Percentiles rank a stretch among this genome's conserved stretches.
These are phyloP conservation scores for Pleurostoma richardsiae DNA, from an alignment of 2,329 filamentous ascomycete genomes.

Conservation along the genomic window DNA sequence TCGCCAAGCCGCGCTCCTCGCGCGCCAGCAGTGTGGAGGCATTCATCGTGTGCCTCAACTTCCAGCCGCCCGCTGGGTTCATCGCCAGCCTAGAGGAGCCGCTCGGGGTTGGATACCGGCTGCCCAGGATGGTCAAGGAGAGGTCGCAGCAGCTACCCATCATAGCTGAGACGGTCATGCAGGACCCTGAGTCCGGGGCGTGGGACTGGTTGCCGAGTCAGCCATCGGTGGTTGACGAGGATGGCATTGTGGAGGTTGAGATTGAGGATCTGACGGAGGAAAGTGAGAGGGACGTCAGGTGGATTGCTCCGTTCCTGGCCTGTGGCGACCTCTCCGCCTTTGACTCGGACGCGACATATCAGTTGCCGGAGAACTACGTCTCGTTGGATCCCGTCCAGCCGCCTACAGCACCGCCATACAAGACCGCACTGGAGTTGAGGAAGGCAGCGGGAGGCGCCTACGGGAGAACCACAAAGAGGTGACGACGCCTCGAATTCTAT, in stretches of 20 bases:
- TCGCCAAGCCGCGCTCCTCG: constrained; percentile 90
- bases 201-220: constrained; percentile 29
- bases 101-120: constrained; percentile 56
- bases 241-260: constrained; percentile 40
- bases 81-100: constrained; percentile 71
- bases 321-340: constrained; percentile 93
- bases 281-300: constrained; percentile 47
- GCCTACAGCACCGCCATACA: constrained; percentile 93
- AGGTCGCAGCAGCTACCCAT: constrained; percentile 33
- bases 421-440: constrained; percentile 79
- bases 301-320: constrained; percentile 96
- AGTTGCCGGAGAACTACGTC: constrained; percentile 78
- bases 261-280: constrained; percentile 39
- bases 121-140: constrained; percentile 44
- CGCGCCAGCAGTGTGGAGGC: constrained; percentile 96
- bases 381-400: constrained; percentile 91
- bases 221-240: constrained; percentile 13
- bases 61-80: constrained; percentile 73
- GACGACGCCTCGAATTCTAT: background rate
- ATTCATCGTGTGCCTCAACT: constrained; percentile 92
- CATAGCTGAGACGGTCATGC: constrained; percentile 35
- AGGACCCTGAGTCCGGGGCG: constrained; percentile 36
- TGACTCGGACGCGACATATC: constrained; percentile 93
- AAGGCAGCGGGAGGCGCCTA: constrained; percentile 72
- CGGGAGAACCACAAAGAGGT: constrained; percentile 55